Evolutionary conservation across 352 stramenopile species (phyloP).

Genomic region (Phytophthora gonapodyides): DNA sequence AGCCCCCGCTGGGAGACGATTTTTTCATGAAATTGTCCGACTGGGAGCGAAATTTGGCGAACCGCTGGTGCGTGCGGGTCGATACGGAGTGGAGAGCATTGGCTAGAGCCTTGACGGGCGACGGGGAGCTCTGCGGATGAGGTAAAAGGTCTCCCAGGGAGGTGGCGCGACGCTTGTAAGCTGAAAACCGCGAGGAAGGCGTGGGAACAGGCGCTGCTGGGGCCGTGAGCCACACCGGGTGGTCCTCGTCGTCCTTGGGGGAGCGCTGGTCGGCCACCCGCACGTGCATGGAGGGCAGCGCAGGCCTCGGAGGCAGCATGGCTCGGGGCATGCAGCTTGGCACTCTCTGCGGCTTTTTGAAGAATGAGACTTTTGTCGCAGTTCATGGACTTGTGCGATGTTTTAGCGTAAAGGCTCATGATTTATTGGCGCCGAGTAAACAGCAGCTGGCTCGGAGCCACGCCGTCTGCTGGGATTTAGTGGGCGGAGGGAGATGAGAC

Average conservation of each 20-base stretch:
- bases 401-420: constrained; percentile 20
- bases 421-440: constrained; percentile 11
- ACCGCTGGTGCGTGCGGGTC: constrained; percentile 35
- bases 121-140: constrained; percentile 24
- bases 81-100: constrained; percentile 54
- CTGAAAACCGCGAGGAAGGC: constrained; percentile 15
- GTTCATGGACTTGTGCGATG: not conserved
- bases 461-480: constrained; percentile 25
- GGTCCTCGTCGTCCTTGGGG: constrained; percentile 13
- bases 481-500: constrained; percentile 7
- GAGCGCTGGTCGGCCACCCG: constrained; percentile 1
- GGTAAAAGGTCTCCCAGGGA: constrained; percentile 58
- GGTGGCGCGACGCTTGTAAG: constrained; percentile 55
- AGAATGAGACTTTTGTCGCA: constrained; percentile 12
- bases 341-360: constrained; percentile 14
- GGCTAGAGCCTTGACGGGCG: constrained; percentile 42
- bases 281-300: constrained; percentile 18
- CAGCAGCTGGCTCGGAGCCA: constrained; percentile 20
- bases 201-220: constrained; percentile 7
- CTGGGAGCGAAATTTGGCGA: constrained; percentile 48
- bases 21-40: constrained; percentile 51
- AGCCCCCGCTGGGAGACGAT: constrained; percentile 19
- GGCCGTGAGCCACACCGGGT: constrained; percentile 24
- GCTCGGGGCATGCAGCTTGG: constrained; percentile 19
- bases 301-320: constrained; percentile 19